Evolutionary conservation across 2,329 filamentous ascomycete species (phyloP), one percentile per base, ranked within the genome.

Genomic region (Colletotrichum filicis): DNA sequence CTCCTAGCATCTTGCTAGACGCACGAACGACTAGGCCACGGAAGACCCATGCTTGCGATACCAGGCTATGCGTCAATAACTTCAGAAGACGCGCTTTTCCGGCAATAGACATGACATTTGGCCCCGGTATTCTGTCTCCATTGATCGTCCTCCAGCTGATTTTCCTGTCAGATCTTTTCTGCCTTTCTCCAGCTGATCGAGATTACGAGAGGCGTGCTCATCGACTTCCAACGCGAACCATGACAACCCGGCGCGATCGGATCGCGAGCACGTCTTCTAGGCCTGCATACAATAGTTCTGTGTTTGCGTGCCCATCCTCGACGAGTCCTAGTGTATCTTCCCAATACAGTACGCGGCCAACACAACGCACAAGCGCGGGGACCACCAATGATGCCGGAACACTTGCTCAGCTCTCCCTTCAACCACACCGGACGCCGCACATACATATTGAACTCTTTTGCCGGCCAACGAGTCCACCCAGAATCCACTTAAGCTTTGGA

Each of bases 91-190:
- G 24, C 52, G 42, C 22, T n/a, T 52, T 26, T 14, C n/a, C n/a
- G n/a, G 28, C 64, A 67, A 60, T 37, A 32, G 35, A 49, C n/a
- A 24, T 32, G 59, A 28, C 46, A 42, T 22, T 42, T 19, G 59
- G 46, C 61, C 67, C 61, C 61, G 53, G 16, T 53, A 37, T 65
- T 62, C 24, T 28, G n/a, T 49, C 61, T 60, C 62, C 42, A 60
- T 28, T 49, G n/a, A 66, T 70, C 62, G 53, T 37, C 60, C n/a
- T 28, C 35, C 60, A 24, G 42, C 42, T 28, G 4, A 12, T 19
- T n/a, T 52, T 32, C 16, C 22, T 49, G 16, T 49, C 42, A 49
- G 19, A 49, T 49, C 19, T 49, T 49, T 49, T n/a, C 42, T 49
- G 42, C 19, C 42, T 49, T 19, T 49, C 6, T 24, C 26, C 11